phyloP scores from a whole-genome alignment of 176 grass and related monocot species.

The Stipa capillata region DNA sequence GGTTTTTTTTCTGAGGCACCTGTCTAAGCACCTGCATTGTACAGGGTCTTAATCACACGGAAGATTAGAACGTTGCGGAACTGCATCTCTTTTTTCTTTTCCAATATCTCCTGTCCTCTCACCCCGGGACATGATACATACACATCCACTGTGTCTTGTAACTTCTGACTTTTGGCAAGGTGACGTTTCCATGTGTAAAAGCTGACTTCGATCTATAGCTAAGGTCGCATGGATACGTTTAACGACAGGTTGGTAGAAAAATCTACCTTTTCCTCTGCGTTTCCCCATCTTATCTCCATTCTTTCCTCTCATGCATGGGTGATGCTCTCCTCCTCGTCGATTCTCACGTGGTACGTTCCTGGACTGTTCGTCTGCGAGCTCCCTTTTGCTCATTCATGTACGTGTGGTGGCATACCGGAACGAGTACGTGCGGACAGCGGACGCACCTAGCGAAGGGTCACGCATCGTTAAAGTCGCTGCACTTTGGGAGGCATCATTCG shows the following conservation, averaged over 20 bases:
- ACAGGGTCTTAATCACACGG: too few relatives aligned
- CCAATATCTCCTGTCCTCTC: neutral
- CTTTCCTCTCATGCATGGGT: neutral
- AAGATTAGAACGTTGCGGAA: neutral
- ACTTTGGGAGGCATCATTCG: conserved; percentile 2
- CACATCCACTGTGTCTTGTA: too few relatives aligned
- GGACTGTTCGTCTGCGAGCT: neutral
- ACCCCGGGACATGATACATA: neutral
- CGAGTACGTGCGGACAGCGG: neutral
- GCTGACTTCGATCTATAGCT: neutral
- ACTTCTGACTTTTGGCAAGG: neutral
- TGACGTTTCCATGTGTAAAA: neutral
- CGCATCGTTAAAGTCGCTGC: conserved; percentile 18
- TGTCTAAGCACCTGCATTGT: too few relatives aligned
- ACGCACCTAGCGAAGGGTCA: neutral
- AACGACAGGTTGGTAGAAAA: conserved; percentile 26
- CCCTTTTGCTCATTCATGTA: neutral
- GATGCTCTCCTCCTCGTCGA: neutral
- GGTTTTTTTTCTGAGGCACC: too few relatives aligned
- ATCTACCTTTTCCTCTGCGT: neutral
- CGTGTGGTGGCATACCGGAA: neutral
- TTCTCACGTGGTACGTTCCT: neutral
- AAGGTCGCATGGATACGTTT: neutral
- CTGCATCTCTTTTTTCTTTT: neutral
- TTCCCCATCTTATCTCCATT: neutral